Base-by-base conservation (phyloP, 1,284 basidiomycete species). In the Boletus hoseneyae region DNA sequence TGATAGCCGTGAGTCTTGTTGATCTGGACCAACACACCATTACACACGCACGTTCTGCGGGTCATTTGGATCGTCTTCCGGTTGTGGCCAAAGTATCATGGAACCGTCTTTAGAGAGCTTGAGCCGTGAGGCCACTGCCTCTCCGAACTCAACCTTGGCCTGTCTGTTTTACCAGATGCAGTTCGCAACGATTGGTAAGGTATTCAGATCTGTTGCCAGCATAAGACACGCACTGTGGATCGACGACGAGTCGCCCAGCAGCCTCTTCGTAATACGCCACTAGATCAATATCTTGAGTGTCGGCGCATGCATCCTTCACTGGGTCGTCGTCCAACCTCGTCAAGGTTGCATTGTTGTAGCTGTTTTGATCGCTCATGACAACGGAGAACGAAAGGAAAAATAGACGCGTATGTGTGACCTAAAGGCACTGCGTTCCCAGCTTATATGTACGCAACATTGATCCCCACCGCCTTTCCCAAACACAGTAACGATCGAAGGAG, bases 201-300 rank as follows among this genome's bases (percentile, higher is more conserved):
- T 6, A 25, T 25, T 7, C 23, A 25, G 4, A 25, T 25, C 23
- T 21, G 21, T 21, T 21, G 23, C 6, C 1, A 25, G n/a, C 23
- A 25, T 25, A 1, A 25, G n/a, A 32, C 23, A 65, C 74, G 23
- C 48, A 83, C 83, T 72, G 66, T 3, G 83, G 82, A 62, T 85
- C 82, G 13, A 85, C 69, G 42, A 85, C 73, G 11, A 85, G 69
- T 27, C 82, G 73, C n/a, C 82, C 82, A 1, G 79, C 80, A 52
- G 73, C 70, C 36, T 71, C 67, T 55, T 82, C 80, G 43, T 84
- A 78, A 50, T 80, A 79, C 3, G 71, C 65, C 23, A 67, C 61
- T 29, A 82, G 63, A 58, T 83, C 73, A 16, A 75, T 18, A 27
- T 10, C 3, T 25, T 25, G 23, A 25, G 6, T 25, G 23, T 7